These are phyloP conservation scores for Neofusicoccum ribis DNA, from an alignment of 2,329 filamentous ascomycete species.

Conservation along the genomic window DNA sequence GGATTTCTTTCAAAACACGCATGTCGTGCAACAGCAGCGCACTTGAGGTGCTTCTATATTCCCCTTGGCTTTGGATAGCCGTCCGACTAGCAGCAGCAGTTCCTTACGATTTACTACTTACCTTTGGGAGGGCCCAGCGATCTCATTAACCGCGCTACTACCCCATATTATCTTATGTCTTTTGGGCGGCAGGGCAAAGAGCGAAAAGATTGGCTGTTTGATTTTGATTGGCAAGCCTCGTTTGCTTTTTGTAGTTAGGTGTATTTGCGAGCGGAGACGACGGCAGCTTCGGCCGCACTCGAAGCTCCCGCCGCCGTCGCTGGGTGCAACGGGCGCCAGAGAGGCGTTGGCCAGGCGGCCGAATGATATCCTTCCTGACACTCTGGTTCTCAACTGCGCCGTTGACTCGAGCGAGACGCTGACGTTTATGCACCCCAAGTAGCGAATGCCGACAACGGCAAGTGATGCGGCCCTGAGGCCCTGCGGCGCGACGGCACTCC, in stretches of 20 bases:
- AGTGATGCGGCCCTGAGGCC: background rate
- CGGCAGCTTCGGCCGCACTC: background rate
- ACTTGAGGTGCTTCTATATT: conserved; percentile 3
- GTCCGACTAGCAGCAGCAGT: conserved; percentile 6
- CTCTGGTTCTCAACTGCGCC: background rate
- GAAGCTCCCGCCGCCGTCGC: background rate
- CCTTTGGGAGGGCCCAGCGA: conserved; percentile 11
- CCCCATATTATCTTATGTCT: conserved; percentile 2
- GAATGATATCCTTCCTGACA: conserved; percentile 11
- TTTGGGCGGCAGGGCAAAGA: background rate
- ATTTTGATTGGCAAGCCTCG: conserved; percentile 9
- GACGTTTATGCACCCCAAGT: background rate
- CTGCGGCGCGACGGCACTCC: conserved; percentile 1
- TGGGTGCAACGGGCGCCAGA: background rate
- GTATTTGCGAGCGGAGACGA: background rate
- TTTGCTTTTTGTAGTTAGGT: conserved; percentile 15
- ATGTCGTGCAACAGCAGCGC: background rate
- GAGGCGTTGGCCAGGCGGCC: background rate
- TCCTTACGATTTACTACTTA: conserved; percentile 12
- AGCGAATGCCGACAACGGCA: background rate
- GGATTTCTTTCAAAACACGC: background rate
- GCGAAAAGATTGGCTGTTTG: conserved; percentile 18
- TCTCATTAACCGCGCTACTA: conserved; percentile 1
- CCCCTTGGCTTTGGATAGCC: background rate
- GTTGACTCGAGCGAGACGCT: background rate